phyloP scores from a whole-genome alignment of 805 yeast genomes.

The Scheffersomyces coipomensis region DNA sequence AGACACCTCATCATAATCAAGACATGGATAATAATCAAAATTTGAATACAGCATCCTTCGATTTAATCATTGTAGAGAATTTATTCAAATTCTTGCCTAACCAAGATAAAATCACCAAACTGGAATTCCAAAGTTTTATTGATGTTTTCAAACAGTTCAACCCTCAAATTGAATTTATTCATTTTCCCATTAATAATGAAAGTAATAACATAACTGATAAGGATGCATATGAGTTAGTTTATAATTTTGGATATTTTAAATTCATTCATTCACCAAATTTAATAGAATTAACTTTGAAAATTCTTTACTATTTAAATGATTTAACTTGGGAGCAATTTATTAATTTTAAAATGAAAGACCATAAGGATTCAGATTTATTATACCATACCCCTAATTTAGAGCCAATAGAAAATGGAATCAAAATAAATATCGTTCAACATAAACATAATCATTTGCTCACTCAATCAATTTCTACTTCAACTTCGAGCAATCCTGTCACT shows the following conservation, averaged over 20 bases:
- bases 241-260: conserved; percentile 54
- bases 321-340: conserved; percentile 47
- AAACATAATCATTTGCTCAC: conserved; percentile 27
- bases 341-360: conserved; percentile 8
- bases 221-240: conserved; percentile 19
- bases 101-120: conserved; percentile 38
- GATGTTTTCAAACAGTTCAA: conserved; percentile 41
- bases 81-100: conserved; percentile 52
- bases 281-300: conserved; percentile 48
- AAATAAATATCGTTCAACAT: conserved; percentile 32
- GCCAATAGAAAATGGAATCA: conserved; percentile 7
- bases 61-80: conserved; percentile 31
- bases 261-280: conserved; percentile 22
- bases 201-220: conserved; percentile 18
- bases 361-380: background rate
- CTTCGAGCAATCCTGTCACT: too few species aligned
- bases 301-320: conserved; percentile 49
- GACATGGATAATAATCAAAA: conserved; percentile 8
- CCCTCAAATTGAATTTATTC: conserved; percentile 49
- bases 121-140: conserved; percentile 32
- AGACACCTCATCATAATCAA: background rate
- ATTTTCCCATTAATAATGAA: conserved; percentile 41
- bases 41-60: conserved; percentile 3
- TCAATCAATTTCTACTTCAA: too few species aligned
- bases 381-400: background rate